phyloP scores from a whole-genome alignment of 441 rosid species.

The Raphanus hybrid region DNA sequence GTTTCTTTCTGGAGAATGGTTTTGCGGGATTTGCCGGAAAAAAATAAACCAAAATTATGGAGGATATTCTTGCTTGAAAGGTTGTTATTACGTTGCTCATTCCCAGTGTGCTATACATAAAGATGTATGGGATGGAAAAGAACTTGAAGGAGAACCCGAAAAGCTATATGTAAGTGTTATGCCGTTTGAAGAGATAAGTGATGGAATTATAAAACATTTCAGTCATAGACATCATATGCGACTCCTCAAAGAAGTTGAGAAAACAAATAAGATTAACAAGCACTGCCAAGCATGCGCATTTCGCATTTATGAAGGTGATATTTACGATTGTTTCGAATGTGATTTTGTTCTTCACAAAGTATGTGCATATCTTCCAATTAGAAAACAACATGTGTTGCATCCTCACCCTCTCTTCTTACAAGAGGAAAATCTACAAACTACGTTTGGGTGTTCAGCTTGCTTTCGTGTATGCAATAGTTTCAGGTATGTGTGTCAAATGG shows the following conservation, averaged over 20 bases:
- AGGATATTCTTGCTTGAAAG: slow-evolving; percentile 12
- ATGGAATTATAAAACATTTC: slow-evolving; percentile 4
- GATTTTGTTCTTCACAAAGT: neutral
- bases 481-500: neutral
- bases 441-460: neutral
- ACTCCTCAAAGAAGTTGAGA: neutral
- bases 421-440: neutral
- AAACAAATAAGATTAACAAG: neutral
- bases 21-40: slow-evolving; percentile 3
- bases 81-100: neutral
- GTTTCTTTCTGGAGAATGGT: neutral
- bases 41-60: neutral
- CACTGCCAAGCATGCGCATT: neutral
- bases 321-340: neutral
- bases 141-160: neutral
- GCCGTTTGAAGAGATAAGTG: neutral
- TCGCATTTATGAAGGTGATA: neutral
- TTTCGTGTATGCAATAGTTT: neutral
- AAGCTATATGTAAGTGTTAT: neutral
- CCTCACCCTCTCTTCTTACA: neutral
- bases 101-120: neutral
- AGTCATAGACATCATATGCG: slow-evolving; percentile 7
- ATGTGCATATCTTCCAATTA: neutral
- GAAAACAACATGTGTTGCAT: neutral
- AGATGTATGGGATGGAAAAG: slow-evolving; percentile 8